Evolutionary conservation across 2,329 filamentous ascomycete genomes (phyloP).

Genomic region (Geosmithia morbida): DNA sequence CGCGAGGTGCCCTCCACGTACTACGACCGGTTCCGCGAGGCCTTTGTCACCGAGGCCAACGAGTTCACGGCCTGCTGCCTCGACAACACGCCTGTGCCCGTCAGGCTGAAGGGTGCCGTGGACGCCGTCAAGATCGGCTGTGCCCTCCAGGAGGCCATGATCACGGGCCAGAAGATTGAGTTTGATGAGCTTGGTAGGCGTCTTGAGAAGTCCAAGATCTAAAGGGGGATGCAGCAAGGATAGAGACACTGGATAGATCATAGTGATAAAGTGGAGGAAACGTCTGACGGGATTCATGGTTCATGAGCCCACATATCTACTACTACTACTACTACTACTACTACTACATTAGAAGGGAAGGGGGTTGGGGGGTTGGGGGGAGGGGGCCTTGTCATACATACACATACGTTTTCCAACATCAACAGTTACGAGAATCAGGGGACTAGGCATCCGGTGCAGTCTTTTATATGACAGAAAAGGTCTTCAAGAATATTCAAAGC

Average conservation of each 20-base stretch:
- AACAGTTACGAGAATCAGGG: too few relatives aligned
- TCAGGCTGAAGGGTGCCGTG: conserved; percentile 42
- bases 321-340: too few relatives aligned
- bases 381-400: too few relatives aligned
- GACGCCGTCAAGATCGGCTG: conserved; percentile 45
- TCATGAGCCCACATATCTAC: too few relatives aligned
- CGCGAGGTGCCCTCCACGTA: conserved; percentile 47
- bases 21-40: conserved; percentile 46
- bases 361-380: too few relatives aligned
- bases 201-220: conserved; percentile 23
- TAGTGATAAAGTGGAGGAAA: too few relatives aligned
- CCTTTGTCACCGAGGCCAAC: conserved; percentile 48
- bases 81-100: conserved; percentile 37
- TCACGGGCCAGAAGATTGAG: conserved; percentile 37
- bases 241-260: too few relatives aligned
- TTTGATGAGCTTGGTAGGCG: conserved; percentile 39
- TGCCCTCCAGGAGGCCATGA: conserved; percentile 41
- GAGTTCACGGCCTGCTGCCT: conserved; percentile 47
- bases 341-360: too few relatives aligned
- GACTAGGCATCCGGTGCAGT: too few relatives aligned
- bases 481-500: too few relatives aligned
- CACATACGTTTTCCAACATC: too few relatives aligned
- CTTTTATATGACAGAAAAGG: too few relatives aligned
- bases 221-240: background rate
- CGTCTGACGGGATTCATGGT: background rate